Evolutionary conservation across 2,329 filamentous ascomycete species (phyloP).

Genomic region (Aspergillus neoniger): DNA sequence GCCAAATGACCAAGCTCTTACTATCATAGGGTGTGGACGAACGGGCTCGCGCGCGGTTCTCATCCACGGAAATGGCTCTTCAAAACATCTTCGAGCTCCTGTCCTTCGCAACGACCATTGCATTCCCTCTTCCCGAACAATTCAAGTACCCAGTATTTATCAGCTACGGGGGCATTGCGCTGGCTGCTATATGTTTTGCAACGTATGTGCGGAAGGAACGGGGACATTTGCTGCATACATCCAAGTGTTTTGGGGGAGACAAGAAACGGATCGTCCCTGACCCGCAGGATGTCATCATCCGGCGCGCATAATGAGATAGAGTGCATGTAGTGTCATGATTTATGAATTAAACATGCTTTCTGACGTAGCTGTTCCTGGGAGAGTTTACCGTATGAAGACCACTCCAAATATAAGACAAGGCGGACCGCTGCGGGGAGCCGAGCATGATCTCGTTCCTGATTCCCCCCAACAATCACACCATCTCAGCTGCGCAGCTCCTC

Average conservation of each 20-base stretch:
- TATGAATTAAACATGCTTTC: background rate
- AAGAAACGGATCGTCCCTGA: slow-evolving; percentile 7
- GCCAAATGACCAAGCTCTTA: background rate
- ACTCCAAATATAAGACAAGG: background rate
- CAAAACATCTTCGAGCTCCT: slow-evolving; percentile 72
- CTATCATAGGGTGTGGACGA: slow-evolving; percentile 54
- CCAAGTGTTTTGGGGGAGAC: slow-evolving; percentile 20
- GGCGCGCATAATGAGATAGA: background rate
- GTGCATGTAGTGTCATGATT: background rate
- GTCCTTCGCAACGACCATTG: slow-evolving; percentile 66
- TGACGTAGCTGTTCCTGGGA: background rate
- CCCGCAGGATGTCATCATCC: background rate
- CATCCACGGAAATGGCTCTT: slow-evolving; percentile 65
- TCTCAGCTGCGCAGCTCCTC: background rate
- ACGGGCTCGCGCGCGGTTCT: slow-evolving; percentile 66
- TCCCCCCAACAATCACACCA: background rate
- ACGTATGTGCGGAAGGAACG: slow-evolving; percentile 59
- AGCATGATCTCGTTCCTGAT: background rate
- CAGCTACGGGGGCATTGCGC: slow-evolving; percentile 47
- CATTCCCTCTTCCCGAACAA: slow-evolving; percentile 63
- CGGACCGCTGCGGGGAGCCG: slow-evolving; percentile 1
- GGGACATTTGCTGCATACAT: slow-evolving; percentile 60
- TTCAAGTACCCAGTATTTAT: slow-evolving; percentile 66
- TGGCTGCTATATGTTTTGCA: slow-evolving; percentile 50
- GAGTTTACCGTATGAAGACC: too few relatives aligned